Base-by-base conservation (phyloP, 2,329 filamentous ascomycete species). In the Tolypocladium sp. region DNA sequence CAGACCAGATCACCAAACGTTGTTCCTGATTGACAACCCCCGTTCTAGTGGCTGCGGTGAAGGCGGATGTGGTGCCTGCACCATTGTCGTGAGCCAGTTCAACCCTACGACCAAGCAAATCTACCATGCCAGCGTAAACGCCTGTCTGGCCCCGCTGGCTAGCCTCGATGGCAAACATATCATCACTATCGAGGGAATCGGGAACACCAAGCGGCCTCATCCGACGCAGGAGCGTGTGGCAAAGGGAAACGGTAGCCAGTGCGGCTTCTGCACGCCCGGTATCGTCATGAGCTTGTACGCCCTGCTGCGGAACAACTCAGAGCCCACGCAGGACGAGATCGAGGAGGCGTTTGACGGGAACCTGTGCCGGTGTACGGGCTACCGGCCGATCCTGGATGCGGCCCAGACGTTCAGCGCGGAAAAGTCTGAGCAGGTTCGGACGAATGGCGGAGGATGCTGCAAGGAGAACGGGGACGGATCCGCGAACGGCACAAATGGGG, bases 201-300 rank as follows among this genome's bases (percentile, higher is more conserved):
- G 94, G 13, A 90, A 89, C 71, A 87, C 90, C 35, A 88, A 94
- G 72, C 85, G 82, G 49, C 94, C 94, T 6, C 94, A 99, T 76
- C 90, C 93, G 2, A 80, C 88, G 4, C 94, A 97, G 71, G 92
- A 97, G 76, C 84, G 94, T 55, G 89, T 99, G 67, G 93, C 94
- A 22, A 90, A 90, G 74, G 85, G 89, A 38, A 94, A 96, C 76
- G 94, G 94, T 55, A 96, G 91, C 66, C 93, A 99, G 73, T 99
- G 83, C 61, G 83, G 92, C 1, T 99, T 99, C 75, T 99, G 94
- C 70, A 97, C 94, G 0, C 94, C 94, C 5, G 94, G 94, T 2
- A 97, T 99, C 68, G 92, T 97, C 63, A 97, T 97, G 90, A 97
- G 92, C 71, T 75, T 97, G 59, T 99, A 99, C 73, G 94, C 94